Evolutionary conservation across 2,329 filamentous ascomycete genomes (phyloP), one percentile per base, ranked within the genome.

Genomic region (Madurella mycetomatis): DNA sequence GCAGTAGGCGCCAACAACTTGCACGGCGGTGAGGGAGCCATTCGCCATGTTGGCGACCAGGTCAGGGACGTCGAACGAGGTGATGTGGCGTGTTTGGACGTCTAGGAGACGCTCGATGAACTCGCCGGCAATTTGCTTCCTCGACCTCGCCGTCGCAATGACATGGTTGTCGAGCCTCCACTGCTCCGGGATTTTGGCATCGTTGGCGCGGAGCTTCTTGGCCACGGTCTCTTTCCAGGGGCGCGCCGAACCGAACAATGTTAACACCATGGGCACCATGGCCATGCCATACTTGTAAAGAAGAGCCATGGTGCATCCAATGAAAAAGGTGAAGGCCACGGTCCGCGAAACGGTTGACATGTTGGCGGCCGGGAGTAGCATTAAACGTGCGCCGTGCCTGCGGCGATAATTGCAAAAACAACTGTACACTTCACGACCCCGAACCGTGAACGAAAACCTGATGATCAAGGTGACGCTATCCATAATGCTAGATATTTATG

Each of bases 1-100:
- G 66, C 77, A 80, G 62, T 80, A 86, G 0, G 80, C 82, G 13
- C 66, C 69, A 1, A 73, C 70, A 1, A 83, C 79, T 15, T 79
- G 73, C 0, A 71, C 66, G 0, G 72, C 68, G 9, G 67, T 72
- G 46, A 74, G 62, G 18, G 62, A 65, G 5, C 69, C 66, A 1
- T 43, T 42, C 12, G 18, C 51, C 30, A 56, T 56, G 30, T 15
- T 45, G 4, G 48, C 32, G 31, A 53, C 54, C 9, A 55, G 47
- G 0, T 46, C 30, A 0, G 51, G 31, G 15, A 49, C 59, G 4
- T 57, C 48, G 16, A 59, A 32, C 0, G 47, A 49, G 0, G 56
- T 57, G n/a, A 66, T 54, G 1, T 47, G n/a, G 16, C 31, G 13
- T 31, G 45, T 18, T 17, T 47, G 15, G 31, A 4, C 8, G 2